Percentiles rank a stretch among this genome's conserved stretches.
Conservation (phyloP, 495 filamentous ascomycete genomes). For the Glonium stellatum region DNA sequence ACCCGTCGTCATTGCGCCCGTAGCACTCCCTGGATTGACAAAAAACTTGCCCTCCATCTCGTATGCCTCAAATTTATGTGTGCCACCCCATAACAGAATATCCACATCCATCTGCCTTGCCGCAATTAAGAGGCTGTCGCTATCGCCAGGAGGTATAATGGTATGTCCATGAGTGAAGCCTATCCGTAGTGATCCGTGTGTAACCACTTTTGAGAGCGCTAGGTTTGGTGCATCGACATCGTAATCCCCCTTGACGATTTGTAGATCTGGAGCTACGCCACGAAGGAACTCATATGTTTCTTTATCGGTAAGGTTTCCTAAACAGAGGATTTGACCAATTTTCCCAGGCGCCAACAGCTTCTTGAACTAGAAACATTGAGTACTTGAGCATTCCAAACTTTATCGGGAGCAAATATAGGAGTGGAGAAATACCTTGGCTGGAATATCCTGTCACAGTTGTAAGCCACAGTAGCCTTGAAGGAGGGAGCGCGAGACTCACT, state of each 20-base stretch:
- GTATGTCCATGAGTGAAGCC: conserved; percentile 97
- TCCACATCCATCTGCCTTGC: conserved; percentile 95
- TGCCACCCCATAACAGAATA: conserved; percentile 95
- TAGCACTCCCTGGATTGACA: conserved; percentile 93
- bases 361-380: conserved; percentile 62
- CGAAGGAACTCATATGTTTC: conserved; percentile 93
- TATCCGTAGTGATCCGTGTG: conserved; percentile 85
- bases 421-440: conserved; percentile 62
- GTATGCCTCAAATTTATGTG: conserved; percentile 94
- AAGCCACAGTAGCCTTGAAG: background rate
- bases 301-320: conserved; percentile 94
- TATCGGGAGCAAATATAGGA: conserved; percentile 3
- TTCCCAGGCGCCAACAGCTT: conserved; percentile 97
- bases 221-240: conserved; percentile 89
- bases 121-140: conserved; percentile 84
- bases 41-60: conserved; percentile 99
- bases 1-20: conserved; percentile 71
- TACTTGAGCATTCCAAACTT: conserved; percentile 8
- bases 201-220: conserved; percentile 86
- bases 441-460: conserved; percentile 61
- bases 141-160: conserved; percentile 83
- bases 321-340: conserved; percentile 93
- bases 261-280: conserved; percentile 82
- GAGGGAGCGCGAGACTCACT: conserved; percentile 41
- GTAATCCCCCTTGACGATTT: conserved; percentile 89